These are phyloP conservation scores for Spergularia marina DNA, from an alignment of 148 eudicot species.

Conservation along the genomic window DNA sequence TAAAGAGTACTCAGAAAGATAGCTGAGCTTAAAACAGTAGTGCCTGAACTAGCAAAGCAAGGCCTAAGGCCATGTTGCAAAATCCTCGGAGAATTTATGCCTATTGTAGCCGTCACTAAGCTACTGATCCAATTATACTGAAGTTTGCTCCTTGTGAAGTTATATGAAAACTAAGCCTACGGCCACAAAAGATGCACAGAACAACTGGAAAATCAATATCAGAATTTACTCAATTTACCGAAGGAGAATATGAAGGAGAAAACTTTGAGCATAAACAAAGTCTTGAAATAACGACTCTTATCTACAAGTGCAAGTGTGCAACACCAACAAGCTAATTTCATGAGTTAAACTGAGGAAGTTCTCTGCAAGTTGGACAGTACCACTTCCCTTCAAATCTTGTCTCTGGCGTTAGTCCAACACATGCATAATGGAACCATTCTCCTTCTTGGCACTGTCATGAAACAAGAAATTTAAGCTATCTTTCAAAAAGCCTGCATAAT, in stretches of 20 bases:
- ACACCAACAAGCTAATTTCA: constrained; percentile 9
- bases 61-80: not conserved
- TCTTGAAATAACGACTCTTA: not conserved
- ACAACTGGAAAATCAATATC: not conserved
- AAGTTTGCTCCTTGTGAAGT: not conserved
- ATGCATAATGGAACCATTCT: constrained; percentile 95
- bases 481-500: not conserved
- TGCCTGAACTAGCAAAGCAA: not conserved
- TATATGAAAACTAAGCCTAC: not conserved
- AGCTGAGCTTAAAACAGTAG: not conserved
- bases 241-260: not conserved
- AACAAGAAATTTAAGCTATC: constrained; percentile 4
- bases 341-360: constrained; percentile 40
- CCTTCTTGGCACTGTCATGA: constrained; percentile 91
- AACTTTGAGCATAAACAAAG: not conserved
- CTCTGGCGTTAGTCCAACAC: constrained; percentile 93
- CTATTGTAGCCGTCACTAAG: not conserved
- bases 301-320: not conserved
- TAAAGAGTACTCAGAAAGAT: no score
- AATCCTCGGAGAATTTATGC: not conserved
- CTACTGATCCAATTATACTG: not conserved
- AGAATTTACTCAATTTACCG: not conserved
- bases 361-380: constrained; percentile 97
- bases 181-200: not conserved
- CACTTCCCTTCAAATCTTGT: constrained; percentile 95